Evolutionary conservation across 208 protist genomes (phyloP).

Genomic region (Trypanosoma platydactyli): DNA sequence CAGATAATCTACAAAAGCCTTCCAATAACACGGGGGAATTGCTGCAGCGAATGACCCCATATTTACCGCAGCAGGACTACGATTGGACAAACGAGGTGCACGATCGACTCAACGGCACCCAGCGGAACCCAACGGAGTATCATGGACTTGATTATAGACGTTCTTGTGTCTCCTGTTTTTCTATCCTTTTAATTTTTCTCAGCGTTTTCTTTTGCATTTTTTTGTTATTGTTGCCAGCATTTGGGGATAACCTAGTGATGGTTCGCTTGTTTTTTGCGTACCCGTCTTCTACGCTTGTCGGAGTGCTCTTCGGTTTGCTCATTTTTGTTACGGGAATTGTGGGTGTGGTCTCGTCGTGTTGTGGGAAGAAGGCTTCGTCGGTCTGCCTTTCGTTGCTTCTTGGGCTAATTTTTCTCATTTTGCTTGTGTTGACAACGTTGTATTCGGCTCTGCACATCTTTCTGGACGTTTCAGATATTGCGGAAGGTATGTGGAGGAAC

Average conservation of each 20-base stretch:
- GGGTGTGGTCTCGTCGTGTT: conserved; percentile 9
- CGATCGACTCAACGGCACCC: conserved; percentile 18
- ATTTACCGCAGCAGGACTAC: conserved; percentile 24
- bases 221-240: not conserved
- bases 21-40: not conserved
- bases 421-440: not conserved
- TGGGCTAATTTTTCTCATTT: conserved; percentile 7
- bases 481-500: conserved; percentile 27
- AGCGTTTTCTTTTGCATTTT: conserved; percentile 1
- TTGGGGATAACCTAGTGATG: not conserved
- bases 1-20: not conserved
- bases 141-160: too few relatives aligned
- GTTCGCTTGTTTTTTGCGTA: not conserved
- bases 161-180: conserved; percentile 12
- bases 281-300: not conserved
- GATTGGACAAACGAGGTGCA: conserved; percentile 53
- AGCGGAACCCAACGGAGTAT: too few relatives aligned
- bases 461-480: too few relatives aligned
- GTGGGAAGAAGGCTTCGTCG: conserved; percentile 3
- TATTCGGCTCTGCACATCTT: too few relatives aligned
- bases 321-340: conserved; percentile 16
- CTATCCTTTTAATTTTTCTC: conserved; percentile 4
- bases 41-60: conserved; percentile 4
- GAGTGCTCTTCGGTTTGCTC: conserved; percentile 14
- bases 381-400: conserved; percentile 13